Conservation (phyloP, 2,329 filamentous ascomycete genomes). For the Xylariaceae sp. region DNA sequence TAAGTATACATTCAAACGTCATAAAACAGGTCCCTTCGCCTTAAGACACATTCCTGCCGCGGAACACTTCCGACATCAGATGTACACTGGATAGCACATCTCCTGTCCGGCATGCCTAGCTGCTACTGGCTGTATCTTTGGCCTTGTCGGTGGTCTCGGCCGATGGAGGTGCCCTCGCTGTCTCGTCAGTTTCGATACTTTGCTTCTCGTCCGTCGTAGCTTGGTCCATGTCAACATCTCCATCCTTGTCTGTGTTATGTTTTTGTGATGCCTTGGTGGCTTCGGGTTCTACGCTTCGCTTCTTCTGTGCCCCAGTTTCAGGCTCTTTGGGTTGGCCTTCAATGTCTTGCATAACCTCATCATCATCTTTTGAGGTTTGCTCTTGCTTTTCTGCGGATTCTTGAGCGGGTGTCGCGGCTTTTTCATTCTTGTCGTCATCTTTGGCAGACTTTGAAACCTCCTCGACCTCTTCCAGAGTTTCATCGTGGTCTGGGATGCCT, state of each 20-base stretch:
- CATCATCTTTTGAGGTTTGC: slow-evolving; percentile 28
- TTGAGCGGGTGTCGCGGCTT: slow-evolving; percentile 19
- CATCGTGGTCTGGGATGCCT: slow-evolving; percentile 35
- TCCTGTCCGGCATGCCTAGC: slow-evolving; percentile 14
- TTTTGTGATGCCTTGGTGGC: slow-evolving; percentile 32
- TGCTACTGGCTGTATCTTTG: slow-evolving; percentile 22
- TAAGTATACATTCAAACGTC: slow-evolving; percentile 27
- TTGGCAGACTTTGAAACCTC: slow-evolving; percentile 46
- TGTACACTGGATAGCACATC: slow-evolving; percentile 4
- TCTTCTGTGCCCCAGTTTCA: slow-evolving; percentile 32
- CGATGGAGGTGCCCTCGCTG: slow-evolving; percentile 15
- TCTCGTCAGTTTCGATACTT: slow-evolving; percentile 27
- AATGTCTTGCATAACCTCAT: slow-evolving; percentile 39
- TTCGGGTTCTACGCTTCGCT: slow-evolving; percentile 34
- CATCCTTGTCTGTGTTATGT: slow-evolving; percentile 53
- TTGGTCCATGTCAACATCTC: slow-evolving; percentile 60
- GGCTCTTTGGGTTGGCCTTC: slow-evolving; percentile 24
- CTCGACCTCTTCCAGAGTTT: slow-evolving; percentile 32
- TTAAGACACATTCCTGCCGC: slow-evolving; percentile 18
- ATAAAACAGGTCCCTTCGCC: slow-evolving; percentile 22
- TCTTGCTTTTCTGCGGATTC: slow-evolving; percentile 24
- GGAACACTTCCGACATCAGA: neutral
- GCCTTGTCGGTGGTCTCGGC: slow-evolving; percentile 18
- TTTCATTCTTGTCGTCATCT: slow-evolving; percentile 27
- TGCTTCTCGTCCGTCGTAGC: slow-evolving; percentile 46